Evolutionary conservation across 495 filamentous ascomycete genomes (phyloP).

Genomic region (Penicillium lividum): DNA sequence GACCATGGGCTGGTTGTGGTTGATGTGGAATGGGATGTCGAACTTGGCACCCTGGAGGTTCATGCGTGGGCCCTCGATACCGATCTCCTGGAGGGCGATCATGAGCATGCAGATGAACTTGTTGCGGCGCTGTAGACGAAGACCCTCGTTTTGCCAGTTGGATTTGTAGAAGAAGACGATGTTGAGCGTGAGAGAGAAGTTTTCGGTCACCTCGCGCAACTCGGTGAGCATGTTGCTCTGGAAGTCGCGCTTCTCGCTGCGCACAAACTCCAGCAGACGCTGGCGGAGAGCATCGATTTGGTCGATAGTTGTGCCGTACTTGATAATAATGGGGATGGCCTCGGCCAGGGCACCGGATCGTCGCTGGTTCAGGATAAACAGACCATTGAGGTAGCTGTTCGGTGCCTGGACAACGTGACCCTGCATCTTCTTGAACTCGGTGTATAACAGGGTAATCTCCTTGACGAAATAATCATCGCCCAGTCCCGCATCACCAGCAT

Average conservation of each 20-base stretch:
- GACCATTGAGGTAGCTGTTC: conserved; percentile 86
- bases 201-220: conserved; percentile 64
- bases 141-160: conserved; percentile 89
- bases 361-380: conserved; percentile 94
- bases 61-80: conserved; percentile 83
- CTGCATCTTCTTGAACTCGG: conserved; percentile 98
- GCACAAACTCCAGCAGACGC: conserved; percentile 83
- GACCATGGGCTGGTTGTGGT: conserved; percentile 36
- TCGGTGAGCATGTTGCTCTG: conserved; percentile 90
- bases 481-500: conserved; percentile 70
- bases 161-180: conserved; percentile 98
- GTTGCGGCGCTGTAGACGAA: conserved; percentile 87
- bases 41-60: conserved; percentile 67
- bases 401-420: conserved; percentile 95
- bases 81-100: conserved; percentile 79
- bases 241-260: conserved; percentile 87
- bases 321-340: conserved; percentile 78
- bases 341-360: conserved; percentile 88
- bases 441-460: conserved; percentile 91
- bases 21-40: conserved; percentile 60
- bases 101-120: conserved; percentile 95
- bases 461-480: conserved; percentile 97
- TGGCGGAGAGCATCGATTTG: conserved; percentile 83
- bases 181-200: conserved; percentile 79
- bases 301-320: conserved; percentile 84